These are phyloP conservation scores for Globisporangium viniferum DNA, from an alignment of 352 stramenopile species.

Conservation along the genomic window DNA sequence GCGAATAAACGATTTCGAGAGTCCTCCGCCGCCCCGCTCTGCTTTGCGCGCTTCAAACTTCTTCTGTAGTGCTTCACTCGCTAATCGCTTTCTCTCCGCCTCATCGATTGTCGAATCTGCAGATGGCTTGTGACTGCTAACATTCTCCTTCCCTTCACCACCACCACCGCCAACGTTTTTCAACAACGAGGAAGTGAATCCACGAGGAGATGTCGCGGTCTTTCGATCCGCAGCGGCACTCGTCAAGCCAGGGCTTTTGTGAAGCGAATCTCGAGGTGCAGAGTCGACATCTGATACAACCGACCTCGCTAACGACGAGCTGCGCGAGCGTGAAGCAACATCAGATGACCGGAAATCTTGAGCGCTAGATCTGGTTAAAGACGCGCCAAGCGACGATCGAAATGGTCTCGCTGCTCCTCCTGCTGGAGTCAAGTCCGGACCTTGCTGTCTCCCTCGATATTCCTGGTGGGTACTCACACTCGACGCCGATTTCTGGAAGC, in stretches of 20 bases:
- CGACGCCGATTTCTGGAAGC: conserved; percentile 25
- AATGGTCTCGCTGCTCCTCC: background rate
- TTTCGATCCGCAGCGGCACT: background rate
- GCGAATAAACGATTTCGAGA: conserved; percentile 12
- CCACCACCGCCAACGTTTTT: conserved; percentile 17
- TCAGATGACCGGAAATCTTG: conserved; percentile 20
- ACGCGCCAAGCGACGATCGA: conserved; percentile 14
- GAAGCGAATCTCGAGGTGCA: conserved; percentile 6
- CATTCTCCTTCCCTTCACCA: conserved; percentile 20
- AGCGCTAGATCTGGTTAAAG: conserved; percentile 16
- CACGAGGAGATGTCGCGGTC: conserved; percentile 1
- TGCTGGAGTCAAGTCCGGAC: background rate
- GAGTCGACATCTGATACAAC: conserved; percentile 15
- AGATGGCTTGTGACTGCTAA: conserved; percentile 3
- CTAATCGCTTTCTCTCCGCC: conserved; percentile 32
- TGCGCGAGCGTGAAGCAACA: conserved; percentile 15
- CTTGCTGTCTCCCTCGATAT: background rate
- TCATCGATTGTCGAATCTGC: conserved; percentile 22
- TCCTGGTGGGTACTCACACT: conserved; percentile 6
- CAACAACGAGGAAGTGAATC: conserved; percentile 11
- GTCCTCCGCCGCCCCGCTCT: conserved; percentile 21
- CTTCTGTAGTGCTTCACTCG: conserved; percentile 27
- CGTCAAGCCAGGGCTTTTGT: conserved; percentile 9
- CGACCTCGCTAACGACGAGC: conserved; percentile 16
- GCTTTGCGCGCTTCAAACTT: conserved; percentile 44